Conservation (phyloP, 2,329 filamentous ascomycete genomes). For the Trichoderma sp. region DNA sequence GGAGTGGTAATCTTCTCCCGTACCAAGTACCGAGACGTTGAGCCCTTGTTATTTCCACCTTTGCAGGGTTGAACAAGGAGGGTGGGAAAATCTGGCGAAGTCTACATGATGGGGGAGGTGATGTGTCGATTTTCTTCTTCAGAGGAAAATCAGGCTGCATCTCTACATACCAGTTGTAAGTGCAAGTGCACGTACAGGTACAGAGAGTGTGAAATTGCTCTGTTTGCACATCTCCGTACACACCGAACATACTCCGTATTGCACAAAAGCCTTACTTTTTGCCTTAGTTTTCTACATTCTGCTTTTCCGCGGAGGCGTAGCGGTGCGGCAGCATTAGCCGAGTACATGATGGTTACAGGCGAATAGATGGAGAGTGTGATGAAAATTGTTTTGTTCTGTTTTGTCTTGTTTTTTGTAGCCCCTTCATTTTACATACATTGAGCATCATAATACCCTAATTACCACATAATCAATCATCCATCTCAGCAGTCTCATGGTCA, state of each 20-base stretch:
- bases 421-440: conserved; percentile 7
- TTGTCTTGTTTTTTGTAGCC: neutral
- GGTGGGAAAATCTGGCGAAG: neutral
- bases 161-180: neutral
- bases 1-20: neutral
- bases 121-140: neutral
- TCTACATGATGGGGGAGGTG: neutral
- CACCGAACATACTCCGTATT: neutral
- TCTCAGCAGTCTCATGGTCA: neutral
- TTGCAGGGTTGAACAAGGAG: neutral
- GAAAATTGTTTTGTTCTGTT: neutral
- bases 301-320: neutral
- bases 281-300: neutral
- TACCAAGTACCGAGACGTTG: neutral
- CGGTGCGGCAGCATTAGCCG: too few species aligned
- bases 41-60: neutral
- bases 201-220: neutral
- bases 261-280: neutral
- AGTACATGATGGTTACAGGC: neutral
- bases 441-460: conserved; percentile 1
- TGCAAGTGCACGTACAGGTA: neutral
- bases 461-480: neutral
- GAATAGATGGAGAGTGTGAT: neutral
- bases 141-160: neutral
- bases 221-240: neutral